Evolutionary conservation across 768 basidiomycete genomes (phyloP).

Genomic region (Kwoniella shandongensis): DNA sequence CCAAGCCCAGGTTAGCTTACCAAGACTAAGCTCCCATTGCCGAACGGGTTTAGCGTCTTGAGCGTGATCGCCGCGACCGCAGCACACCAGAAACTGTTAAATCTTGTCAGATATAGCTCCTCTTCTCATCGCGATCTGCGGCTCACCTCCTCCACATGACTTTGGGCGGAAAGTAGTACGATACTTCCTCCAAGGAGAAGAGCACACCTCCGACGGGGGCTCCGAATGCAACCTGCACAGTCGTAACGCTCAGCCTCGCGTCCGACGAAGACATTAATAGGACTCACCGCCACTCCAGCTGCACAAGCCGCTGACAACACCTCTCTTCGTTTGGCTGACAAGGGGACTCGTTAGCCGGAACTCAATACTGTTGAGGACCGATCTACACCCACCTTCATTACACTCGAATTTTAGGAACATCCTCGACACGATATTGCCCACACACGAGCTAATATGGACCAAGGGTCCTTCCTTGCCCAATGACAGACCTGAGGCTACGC

Average conservation of each 20-base stretch:
- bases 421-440: slow-evolving; percentile 89
- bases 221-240: slow-evolving; percentile 78
- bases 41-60: slow-evolving; percentile 84
- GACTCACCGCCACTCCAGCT: slow-evolving; percentile 76
- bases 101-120: not conserved
- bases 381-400: slow-evolving; percentile 71
- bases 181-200: slow-evolving; percentile 81
- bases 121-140: not conserved
- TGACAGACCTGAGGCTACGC: slow-evolving; percentile 87
- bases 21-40: slow-evolving; percentile 87
- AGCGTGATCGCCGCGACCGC: slow-evolving; percentile 81
- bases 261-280: slow-evolving; percentile 5
- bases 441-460: slow-evolving; percentile 88
- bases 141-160: slow-evolving; percentile 86
- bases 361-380: not conserved
- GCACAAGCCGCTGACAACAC: slow-evolving; percentile 94
- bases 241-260: too few relatives aligned
- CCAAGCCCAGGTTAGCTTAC: slow-evolving; percentile 58
- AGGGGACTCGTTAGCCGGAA: not conserved
- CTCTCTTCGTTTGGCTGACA: slow-evolving; percentile 82
- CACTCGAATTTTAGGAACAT: slow-evolving; percentile 85
- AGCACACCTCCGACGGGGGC: slow-evolving; percentile 73
- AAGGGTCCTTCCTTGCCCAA: slow-evolving; percentile 87
- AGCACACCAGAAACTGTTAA: slow-evolving; percentile 76
- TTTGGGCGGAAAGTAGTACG: slow-evolving; percentile 95